phyloP scores from a whole-genome alignment of 2,329 filamentous ascomycete genomes.

The Hypocrella siamensis region DNA sequence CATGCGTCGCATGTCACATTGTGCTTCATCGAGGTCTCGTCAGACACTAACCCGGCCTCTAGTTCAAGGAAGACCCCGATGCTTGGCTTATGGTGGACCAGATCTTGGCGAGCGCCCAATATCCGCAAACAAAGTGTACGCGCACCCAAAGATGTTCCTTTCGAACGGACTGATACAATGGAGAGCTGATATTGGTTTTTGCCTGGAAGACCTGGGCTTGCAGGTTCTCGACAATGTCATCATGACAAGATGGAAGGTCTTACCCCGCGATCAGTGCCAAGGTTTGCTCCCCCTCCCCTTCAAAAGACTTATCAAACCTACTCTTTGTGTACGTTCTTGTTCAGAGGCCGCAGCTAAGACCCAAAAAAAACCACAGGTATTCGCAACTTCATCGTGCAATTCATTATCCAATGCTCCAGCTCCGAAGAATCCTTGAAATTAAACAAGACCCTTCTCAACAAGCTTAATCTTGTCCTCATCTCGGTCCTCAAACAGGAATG shows the following conservation, averaged over 20 bases:
- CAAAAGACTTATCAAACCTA: no score
- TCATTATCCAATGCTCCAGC: conserved; percentile 87
- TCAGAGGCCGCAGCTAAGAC: no score
- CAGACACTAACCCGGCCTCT: no score
- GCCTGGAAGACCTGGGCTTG: conserved; percentile 60
- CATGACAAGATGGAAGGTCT: conserved; percentile 96
- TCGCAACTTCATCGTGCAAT: conserved; percentile 96
- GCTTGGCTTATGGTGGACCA: conserved; percentile 96
- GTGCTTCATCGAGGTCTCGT: no score
- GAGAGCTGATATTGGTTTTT: neutral
- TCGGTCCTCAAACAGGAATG: conserved; percentile 98
- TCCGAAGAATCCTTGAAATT: conserved; percentile 75
- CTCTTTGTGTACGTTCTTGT: no score
- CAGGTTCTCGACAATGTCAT: conserved; percentile 98
- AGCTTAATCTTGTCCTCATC: conserved; percentile 93
- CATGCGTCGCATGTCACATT: no score
- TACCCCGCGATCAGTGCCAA: conserved; percentile 91
- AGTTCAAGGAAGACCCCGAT: conserved; percentile 99
- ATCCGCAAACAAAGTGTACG: conserved; percentile 92
- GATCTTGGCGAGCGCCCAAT: conserved; percentile 83
- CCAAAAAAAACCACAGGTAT: conserved; percentile 76
- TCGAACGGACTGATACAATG: no score
- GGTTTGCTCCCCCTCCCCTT: no score
- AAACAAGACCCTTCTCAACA: conserved; percentile 87
- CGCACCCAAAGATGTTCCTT: conserved; percentile 8